Evolutionary conservation across 257 asterid species (phyloP).

Genomic region (Penstemon eatonii): DNA sequence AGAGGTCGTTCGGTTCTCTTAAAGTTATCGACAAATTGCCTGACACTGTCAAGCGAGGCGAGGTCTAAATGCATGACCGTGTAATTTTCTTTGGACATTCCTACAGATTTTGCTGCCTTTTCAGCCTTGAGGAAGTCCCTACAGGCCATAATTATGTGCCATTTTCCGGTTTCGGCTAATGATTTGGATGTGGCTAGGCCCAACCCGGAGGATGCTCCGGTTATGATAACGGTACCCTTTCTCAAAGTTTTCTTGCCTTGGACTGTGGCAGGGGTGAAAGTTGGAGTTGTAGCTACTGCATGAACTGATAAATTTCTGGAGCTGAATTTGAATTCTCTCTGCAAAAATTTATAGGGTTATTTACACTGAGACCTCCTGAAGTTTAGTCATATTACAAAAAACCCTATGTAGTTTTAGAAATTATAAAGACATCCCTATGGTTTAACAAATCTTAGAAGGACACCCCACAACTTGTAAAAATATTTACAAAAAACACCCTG

Average conservation of each 20-base stretch:
- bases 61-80: constrained; percentile 86
- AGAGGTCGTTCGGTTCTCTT: constrained; percentile 58
- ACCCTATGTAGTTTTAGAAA: no score
- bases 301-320: constrained; percentile 46
- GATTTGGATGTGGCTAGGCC: constrained; percentile 91
- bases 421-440: no score
- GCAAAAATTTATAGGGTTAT: neutral
- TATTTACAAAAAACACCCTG: no score
- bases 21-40: constrained; percentile 76
- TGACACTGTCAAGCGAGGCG: constrained; percentile 78
- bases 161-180: constrained; percentile 76
- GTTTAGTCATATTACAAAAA: no score
- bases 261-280: constrained; percentile 42
- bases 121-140: constrained; percentile 84
- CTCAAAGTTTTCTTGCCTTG: constrained; percentile 72
- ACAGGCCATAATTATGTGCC: constrained; percentile 93
- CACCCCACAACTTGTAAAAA: no score
- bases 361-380: no score
- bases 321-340: constrained; percentile 34
- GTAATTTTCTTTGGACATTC: constrained; percentile 73
- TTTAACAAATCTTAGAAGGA: no score
- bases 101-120: constrained; percentile 73
- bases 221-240: constrained; percentile 66
- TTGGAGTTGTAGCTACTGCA: constrained; percentile 59
- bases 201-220: constrained; percentile 87